phyloP scores from a whole-genome alignment of 1,284 basidiomycete genomes.

The Papiliotrema nemorosa region DNA sequence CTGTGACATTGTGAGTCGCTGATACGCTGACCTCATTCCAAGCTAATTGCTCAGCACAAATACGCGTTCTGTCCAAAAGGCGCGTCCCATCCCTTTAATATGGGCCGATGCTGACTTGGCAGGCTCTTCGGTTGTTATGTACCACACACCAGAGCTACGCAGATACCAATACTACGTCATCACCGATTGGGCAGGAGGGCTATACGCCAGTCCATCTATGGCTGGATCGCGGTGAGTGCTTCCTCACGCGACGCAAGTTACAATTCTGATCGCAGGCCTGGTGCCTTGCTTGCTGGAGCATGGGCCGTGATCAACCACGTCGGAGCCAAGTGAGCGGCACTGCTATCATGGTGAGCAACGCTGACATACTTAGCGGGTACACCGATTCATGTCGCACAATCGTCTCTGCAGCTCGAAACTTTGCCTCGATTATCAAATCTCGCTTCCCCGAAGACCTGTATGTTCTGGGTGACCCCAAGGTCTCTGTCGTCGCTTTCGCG shows the following conservation, averaged over 20 bases:
- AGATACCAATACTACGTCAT: constrained; percentile 80
- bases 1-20: constrained; percentile 70
- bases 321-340: constrained; percentile 65
- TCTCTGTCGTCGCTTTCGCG: constrained; percentile 85
- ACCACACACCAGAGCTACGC: constrained; percentile 67
- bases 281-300: constrained; percentile 86
- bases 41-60: constrained; percentile 34
- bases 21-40: background rate
- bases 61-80: constrained; percentile 58
- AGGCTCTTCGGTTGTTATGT: constrained; percentile 95
- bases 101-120: constrained; percentile 4
- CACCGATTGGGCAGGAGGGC: constrained; percentile 67
- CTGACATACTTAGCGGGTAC: constrained; percentile 65
- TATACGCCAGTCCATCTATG: constrained; percentile 58
- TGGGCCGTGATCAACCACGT: constrained; percentile 74
- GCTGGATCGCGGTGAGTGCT: constrained; percentile 74
- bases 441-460: constrained; percentile 60
- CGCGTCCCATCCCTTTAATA: constrained; percentile 19
- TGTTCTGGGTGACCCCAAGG: constrained; percentile 82
- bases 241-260: background rate
- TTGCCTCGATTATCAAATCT: constrained; percentile 30
- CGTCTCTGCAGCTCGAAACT: constrained; percentile 55
- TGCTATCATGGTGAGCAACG: background rate
- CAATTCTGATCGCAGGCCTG: constrained; percentile 58
- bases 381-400: constrained; percentile 81